These are phyloP conservation scores for Penicillium flavigenum DNA, from an alignment of 495 filamentous ascomycete species.

Conservation along the genomic window DNA sequence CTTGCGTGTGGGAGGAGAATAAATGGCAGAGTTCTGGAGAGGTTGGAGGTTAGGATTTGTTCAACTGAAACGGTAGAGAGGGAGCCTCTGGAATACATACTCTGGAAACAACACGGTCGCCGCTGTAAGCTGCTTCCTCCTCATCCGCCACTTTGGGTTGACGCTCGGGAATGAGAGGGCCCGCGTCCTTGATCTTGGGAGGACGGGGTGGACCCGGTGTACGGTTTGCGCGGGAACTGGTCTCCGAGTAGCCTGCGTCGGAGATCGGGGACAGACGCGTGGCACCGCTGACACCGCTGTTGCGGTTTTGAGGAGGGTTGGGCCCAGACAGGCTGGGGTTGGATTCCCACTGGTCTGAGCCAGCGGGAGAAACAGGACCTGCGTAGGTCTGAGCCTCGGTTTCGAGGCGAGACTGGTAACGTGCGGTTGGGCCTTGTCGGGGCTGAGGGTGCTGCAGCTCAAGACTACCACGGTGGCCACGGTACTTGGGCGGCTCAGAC, in stretches of 20 bases:
- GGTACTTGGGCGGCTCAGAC: constrained; percentile 87
- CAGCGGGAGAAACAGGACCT: constrained; percentile 60
- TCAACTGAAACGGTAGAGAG: not conserved
- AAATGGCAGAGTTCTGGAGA: constrained; percentile 41
- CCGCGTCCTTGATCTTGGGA: constrained; percentile 54
- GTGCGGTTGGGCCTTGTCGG: constrained; percentile 74
- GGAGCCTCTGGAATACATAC: constrained; percentile 26
- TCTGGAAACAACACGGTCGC: constrained; percentile 45
- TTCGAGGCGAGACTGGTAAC: constrained; percentile 79
- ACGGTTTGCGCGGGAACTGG: constrained; percentile 30
- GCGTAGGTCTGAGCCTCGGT: constrained; percentile 71
- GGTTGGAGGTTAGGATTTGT: not conserved
- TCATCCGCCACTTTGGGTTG: constrained; percentile 44
- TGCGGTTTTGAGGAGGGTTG: constrained; percentile 41
- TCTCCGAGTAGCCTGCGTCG: constrained; percentile 51
- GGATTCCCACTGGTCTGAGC: constrained; percentile 70
- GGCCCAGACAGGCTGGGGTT: constrained; percentile 51
- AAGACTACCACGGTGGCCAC: constrained; percentile 83
- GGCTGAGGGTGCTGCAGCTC: constrained; percentile 91
- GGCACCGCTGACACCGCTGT: constrained; percentile 39
- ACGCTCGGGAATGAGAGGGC: constrained; percentile 51
- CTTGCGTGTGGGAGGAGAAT: constrained; percentile 51
- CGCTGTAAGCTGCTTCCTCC: constrained; percentile 36
- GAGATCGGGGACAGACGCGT: constrained; percentile 52
- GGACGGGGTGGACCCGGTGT: constrained; percentile 48